These are phyloP conservation scores for Protostelium mycophagum DNA, from an alignment of 78 protist genomes.

Conservation along the genomic window DNA sequence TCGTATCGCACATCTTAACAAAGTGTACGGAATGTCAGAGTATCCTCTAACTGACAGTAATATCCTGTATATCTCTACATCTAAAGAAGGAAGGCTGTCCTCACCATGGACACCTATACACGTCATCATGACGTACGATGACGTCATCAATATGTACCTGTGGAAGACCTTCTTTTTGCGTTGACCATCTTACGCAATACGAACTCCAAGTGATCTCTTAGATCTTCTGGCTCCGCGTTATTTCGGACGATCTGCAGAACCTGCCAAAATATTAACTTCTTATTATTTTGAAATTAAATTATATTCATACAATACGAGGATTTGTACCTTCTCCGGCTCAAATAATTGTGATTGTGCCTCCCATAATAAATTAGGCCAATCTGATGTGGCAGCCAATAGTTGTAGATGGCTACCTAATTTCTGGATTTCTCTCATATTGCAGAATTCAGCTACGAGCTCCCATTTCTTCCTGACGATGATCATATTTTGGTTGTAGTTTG, in stretches of 20 bases:
- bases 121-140: too few relatives aligned
- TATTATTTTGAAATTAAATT: neutral
- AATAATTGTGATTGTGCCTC: neutral
- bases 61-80: neutral
- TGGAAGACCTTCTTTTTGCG: neutral
- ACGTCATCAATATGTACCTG: neutral
- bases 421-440: neutral
- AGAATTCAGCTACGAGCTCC: neutral
- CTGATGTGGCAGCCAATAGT: neutral
- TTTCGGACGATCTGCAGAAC: neutral
- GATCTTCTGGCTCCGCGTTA: neutral
- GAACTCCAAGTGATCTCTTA: neutral
- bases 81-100: neutral
- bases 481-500: too few relatives aligned
- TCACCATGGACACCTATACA: neutral
- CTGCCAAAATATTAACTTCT: neutral
- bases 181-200: neutral
- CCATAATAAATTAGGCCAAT: neutral
- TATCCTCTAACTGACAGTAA: neutral
- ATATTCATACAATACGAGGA: too few relatives aligned
- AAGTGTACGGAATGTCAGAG: neutral
- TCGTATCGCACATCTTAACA: neutral
- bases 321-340: neutral
- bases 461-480: neutral
- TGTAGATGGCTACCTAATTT: neutral